Percentiles rank a stretch among this genome's conserved stretches.
Conservation (phyloP, 306 rosid genomes). For the Prunus mira region DNA sequence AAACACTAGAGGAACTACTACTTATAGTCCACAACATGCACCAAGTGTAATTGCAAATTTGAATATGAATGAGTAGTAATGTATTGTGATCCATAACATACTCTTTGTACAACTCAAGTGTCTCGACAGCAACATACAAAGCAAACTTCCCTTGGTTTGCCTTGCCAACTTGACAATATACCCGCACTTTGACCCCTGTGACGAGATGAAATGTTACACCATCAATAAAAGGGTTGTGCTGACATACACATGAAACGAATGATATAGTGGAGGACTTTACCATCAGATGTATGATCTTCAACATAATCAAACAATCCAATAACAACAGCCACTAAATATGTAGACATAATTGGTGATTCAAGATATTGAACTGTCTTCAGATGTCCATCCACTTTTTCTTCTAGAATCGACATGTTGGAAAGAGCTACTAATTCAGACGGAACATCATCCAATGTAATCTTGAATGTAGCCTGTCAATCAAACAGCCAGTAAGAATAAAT, state of each 20-base stretch:
- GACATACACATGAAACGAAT: slow-evolving; percentile 2
- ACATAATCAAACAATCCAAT: slow-evolving; percentile 89
- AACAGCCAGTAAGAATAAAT: neutral
- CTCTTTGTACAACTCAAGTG: slow-evolving; percentile 73
- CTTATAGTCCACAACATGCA: neutral
- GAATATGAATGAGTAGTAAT: slow-evolving; percentile 8
- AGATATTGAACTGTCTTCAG: slow-evolving; percentile 62
- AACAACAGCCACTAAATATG: slow-evolving; percentile 88
- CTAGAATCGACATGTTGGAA: slow-evolving; percentile 89
- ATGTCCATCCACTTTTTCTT: slow-evolving; percentile 61
- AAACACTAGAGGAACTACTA: neutral
- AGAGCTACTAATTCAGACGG: slow-evolving; percentile 76
- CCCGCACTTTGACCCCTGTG: slow-evolving; percentile 86
- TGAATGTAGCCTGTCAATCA: slow-evolving; percentile 80
- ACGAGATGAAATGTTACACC: slow-evolving; percentile 21
- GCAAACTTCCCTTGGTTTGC: slow-evolving; percentile 87
- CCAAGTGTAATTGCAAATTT: neutral
- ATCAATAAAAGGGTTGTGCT: slow-evolving; percentile 5
- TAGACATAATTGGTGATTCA: slow-evolving; percentile 93
- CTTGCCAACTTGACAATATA: slow-evolving; percentile 87
- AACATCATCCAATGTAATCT: slow-evolving; percentile 81
- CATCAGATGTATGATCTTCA: slow-evolving; percentile 84
- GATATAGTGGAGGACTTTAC: slow-evolving; percentile 36
- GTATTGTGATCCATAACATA: slow-evolving; percentile 32
- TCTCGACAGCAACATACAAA: slow-evolving; percentile 70